Evolutionary conservation across 2,329 filamentous ascomycete species (phyloP), one percentile per base, ranked within the genome.

Genomic region (Venturia effusa): DNA sequence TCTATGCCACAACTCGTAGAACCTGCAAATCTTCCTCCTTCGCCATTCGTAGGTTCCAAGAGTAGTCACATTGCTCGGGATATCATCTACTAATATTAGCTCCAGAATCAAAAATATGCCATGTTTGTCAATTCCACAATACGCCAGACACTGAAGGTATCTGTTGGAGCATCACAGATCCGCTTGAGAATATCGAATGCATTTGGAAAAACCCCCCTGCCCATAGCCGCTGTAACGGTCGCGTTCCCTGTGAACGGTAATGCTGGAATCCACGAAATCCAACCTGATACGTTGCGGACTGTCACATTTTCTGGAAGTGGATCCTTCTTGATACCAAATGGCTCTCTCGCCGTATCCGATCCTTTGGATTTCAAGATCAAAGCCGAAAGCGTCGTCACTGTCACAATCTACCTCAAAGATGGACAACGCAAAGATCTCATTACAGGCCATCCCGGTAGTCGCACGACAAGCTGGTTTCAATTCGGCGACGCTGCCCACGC

Each of bases 1-100:
- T 78, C 83, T 2, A 88, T 88, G 85, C 84, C 85, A 0, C 85
- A 88, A 70, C 74, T 86, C 48, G 84, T 84, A 1, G 86, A 88
- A 69, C 80, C 79, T 11, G 77, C 74, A 59, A 88, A 88, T 67
- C 76, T 88, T 24, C 85, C 86, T 11, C 81, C 66, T 59, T 24
- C 11, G 39, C 61, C 3, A 0, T 66, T 84, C 82, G 55, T 59
- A 59, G 3, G 55, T 37, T 30, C 13, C 8, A 17, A 51, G 2
- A 27, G 2, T 15, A 8, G 3, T 51, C 11, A 8, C 22, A 27
- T 30, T 7, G 17, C 2, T 15, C 27, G 4, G 13, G 22, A 15
- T 22, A 27, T 51, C 45, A 51, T 27, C 15, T 5, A 13, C 22
- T 51, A 15, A 51, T 15, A 3, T 10, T 27, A 4, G 22, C 5